Base-by-base conservation (phyloP, 2,329 filamentous ascomycete species). In the Aspergillus chevalieri region DNA sequence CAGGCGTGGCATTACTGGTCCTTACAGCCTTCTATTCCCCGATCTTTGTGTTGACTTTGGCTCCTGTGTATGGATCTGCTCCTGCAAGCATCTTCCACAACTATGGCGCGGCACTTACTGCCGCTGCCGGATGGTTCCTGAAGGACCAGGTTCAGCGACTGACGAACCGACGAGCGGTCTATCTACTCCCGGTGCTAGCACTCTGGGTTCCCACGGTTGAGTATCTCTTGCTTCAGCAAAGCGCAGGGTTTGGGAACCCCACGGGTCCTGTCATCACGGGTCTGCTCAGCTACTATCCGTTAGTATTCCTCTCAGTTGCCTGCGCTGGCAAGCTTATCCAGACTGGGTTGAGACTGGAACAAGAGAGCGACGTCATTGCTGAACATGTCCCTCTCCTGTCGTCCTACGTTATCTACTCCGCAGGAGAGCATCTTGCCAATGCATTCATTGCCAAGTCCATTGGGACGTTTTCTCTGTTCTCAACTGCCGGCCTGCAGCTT, bases 31-130 rank as follows among this genome's bases (percentile, higher is more conserved):
- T 65, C 30, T 74, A 66, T 52, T 72, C 73, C 4, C 66, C 66
- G 28, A 57, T 74, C 21, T 74, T 72, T 30, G 82, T 89, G 64
- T 76, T 90, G 54, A 84, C 81, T 36, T 76, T 97, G 30, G 87
- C 89, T 17, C 93, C 93, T 2, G 86, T 94, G 9, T 97, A 94
- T 69, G 93, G 93, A 47, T 83, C 85, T 14, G 87, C 95, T 34
- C 87, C 92, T 1, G 77, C 89, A 1, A 79, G 81, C 1, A 75
- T 85, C 56, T 86, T 85, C 67, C 92, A 96, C 66, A 72, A 77
- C 46, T 79, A 80, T 63, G 78, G 83, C 52, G 74, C 89, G 54
- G 83, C 83, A 58, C 73, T 80, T 3, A 83, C 82, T 24, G 82
- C 83, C 52, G 84, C 90, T 53, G 67, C 83, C 14, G 89, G 89